Evolutionary conservation across 768 basidiomycete species (phyloP), one percentile per base, ranked within the genome.

Genomic region (Tremella yokohamensis): DNA sequence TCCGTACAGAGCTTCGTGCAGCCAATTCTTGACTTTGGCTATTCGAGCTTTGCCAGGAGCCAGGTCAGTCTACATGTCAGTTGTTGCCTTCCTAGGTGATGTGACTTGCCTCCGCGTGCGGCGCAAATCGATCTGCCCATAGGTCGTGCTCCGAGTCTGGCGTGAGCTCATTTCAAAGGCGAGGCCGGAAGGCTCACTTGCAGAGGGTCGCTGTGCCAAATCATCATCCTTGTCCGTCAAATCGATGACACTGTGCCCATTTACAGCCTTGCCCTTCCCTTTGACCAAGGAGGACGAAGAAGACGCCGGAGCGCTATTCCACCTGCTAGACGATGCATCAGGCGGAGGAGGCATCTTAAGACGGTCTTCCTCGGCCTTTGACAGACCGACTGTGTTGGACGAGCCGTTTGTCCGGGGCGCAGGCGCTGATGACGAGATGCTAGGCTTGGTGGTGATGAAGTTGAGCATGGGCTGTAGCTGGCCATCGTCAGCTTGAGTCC

Each of bases 41-140:
- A 76, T 58, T 6, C 73, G 54, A 8, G 64, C 64, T 56, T 75
- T 76, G 0, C 70, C 67, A 25, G 75, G 73, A 26, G 73, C 75
- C 9, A 76, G 65, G 2, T 76, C 75, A 13, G 60, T 12, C 68
- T 70, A 20, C 22, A 24, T 12, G 16, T 53, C 47, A 62, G 24
- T 25, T 40, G 18, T 19, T 42, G 7, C 42, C 40, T 26, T 52
- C 55, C 26, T n/a, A 19, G 29, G 15, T 1, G 37, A 11, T n/a
- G 12, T 52, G 54, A 49, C 69, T 40, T 29, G 68, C 68, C 51
- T 65, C 66, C 12, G 40, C 57, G 7, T 19, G 42, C 1, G 73
- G 73, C 20, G 58, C 65, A 53, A 63, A 75, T 2, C 48, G 38
- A 18, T 75, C 73, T 18, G 69, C 59, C 73, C 73, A 75, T 67